These are phyloP conservation scores for Ilex paraguariensis DNA, from an alignment of 305 asterid genomes.

Conservation along the genomic window DNA sequence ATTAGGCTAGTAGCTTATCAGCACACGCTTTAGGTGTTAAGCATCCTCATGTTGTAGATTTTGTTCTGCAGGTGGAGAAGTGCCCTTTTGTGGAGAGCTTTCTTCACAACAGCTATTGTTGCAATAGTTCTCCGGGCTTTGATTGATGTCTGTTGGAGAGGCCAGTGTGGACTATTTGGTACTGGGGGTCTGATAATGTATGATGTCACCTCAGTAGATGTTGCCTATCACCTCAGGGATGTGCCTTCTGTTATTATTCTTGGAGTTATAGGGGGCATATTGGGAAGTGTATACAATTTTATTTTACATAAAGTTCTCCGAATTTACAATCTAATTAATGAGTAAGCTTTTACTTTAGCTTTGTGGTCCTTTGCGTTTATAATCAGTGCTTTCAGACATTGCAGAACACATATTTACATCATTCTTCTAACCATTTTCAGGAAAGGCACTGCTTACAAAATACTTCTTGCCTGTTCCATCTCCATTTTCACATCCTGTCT, in stretches of 20 bases:
- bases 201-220: conserved; percentile 74
- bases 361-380: conserved; percentile 5
- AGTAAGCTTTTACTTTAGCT: conserved; percentile 32
- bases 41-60: neutral
- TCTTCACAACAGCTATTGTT: conserved; percentile 84
- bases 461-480: conserved; percentile 61
- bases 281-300: conserved; percentile 70
- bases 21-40: no score
- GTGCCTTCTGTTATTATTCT: conserved; percentile 83
- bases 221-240: conserved; percentile 66
- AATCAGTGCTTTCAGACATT: neutral
- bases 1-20: no score
- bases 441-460: conserved; percentile 53
- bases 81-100: conserved; percentile 86
- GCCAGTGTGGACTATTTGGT: conserved; percentile 91
- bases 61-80: conserved; percentile 83
- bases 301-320: conserved; percentile 61
- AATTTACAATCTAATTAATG: conserved; percentile 48
- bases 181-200: conserved; percentile 92
- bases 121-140: conserved; percentile 84
- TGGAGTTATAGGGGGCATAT: conserved; percentile 69
- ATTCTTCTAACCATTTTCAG: conserved; percentile 34
- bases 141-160: conserved; percentile 75
- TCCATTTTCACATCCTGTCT: conserved; percentile 83
- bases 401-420: neutral